These are phyloP conservation scores for Arthrobotrys entomopaga DNA, from an alignment of 2,329 filamentous ascomycete species.

Conservation along the genomic window DNA sequence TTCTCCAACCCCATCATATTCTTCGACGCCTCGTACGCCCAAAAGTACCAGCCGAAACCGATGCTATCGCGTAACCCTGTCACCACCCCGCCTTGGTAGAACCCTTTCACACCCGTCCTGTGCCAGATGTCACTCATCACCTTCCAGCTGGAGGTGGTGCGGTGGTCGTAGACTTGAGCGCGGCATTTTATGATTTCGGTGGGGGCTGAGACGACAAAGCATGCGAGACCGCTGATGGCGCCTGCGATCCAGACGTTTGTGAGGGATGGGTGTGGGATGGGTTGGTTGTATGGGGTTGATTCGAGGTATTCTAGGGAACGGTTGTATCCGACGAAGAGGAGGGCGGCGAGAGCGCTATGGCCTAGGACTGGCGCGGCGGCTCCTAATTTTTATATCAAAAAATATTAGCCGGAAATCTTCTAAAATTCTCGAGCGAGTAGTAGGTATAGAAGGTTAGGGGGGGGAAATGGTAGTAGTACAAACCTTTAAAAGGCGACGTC, in stretches of 20 bases:
- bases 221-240: slow-evolving; percentile 81
- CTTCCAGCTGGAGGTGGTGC: slow-evolving; percentile 68
- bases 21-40: slow-evolving; percentile 84
- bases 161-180: slow-evolving; percentile 72
- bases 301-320: slow-evolving; percentile 74
- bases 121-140: slow-evolving; percentile 72
- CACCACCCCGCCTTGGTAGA: slow-evolving; percentile 83
- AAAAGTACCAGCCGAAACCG: slow-evolving; percentile 98
- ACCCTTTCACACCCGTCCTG: slow-evolving; percentile 71
- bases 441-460: neutral
- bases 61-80: slow-evolving; percentile 86
- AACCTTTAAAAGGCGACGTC: slow-evolving; percentile 57
- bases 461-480: no score
- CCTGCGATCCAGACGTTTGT: slow-evolving; percentile 81
- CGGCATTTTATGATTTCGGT: slow-evolving; percentile 91
- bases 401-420: no score
- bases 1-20: slow-evolving; percentile 65
- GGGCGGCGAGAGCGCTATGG: slow-evolving; percentile 88
- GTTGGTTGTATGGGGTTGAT: slow-evolving; percentile 59
- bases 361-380: slow-evolving; percentile 85
- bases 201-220: slow-evolving; percentile 85
- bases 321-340: slow-evolving; percentile 92
- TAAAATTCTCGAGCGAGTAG: no score
- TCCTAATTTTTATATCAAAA: slow-evolving; percentile 66
- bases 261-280: slow-evolving; percentile 66